Evolutionary conservation across 1,284 basidiomycete species (phyloP).

Genomic region (Malassezia sympodialis): DNA sequence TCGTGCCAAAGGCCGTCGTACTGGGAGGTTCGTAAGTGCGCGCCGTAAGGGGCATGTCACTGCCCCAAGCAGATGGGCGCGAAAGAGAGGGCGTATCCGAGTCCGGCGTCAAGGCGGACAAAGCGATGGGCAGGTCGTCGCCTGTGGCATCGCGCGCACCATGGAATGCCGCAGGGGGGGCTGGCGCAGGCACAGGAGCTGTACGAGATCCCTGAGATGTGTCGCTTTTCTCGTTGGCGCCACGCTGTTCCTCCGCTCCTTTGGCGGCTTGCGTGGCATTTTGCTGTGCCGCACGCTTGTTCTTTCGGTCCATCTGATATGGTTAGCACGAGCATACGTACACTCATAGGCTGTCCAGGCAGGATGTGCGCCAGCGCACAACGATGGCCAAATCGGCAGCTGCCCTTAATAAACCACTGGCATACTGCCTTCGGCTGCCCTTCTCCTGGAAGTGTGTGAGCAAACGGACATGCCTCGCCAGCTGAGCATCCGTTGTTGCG

Average conservation of each 20-base stretch:
- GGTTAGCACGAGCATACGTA: constrained; percentile 11
- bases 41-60: neutral
- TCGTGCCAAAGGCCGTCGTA: constrained; percentile 34
- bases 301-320: constrained; percentile 85
- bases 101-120: neutral
- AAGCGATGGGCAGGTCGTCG: neutral
- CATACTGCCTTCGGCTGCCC: constrained; percentile 66
- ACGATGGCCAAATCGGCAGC: constrained; percentile 96
- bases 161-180: neutral
- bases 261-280: constrained; percentile 14
- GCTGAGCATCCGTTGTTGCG: constrained; percentile 64
- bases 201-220: neutral
- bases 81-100: neutral
- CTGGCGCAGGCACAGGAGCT: neutral
- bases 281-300: constrained; percentile 87
- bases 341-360: constrained; percentile 66
- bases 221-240: neutral
- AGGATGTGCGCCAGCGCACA: constrained; percentile 73
- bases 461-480: constrained; percentile 89
- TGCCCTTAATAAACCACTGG: constrained; percentile 76
- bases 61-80: neutral
- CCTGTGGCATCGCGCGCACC: neutral
- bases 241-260: neutral
- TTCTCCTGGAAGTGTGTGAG: constrained; percentile 56
- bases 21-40: neutral